A percentile compares a stretch with the other conserved stretches of the same genome.
Conservation (phyloP, 1,139 yeast species). For the Geotrichum aggregatum region DNA sequence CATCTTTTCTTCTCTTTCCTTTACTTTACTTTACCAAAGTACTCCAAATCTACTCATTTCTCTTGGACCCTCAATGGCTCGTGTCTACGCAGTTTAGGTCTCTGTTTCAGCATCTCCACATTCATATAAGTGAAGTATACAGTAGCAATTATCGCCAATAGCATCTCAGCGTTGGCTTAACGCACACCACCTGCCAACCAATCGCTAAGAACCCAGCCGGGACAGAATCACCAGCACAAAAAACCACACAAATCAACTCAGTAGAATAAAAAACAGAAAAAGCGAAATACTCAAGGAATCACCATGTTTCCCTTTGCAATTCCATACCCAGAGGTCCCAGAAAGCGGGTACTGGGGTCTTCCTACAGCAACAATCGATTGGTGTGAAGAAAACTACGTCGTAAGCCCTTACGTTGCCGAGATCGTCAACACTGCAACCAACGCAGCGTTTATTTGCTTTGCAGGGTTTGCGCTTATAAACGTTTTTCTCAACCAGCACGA, state of each 20-base stretch:
- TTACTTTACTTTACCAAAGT: not conserved
- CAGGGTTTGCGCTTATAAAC: slow-evolving; percentile 60
- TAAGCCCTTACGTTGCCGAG: slow-evolving; percentile 82
- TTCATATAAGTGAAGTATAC: too few species aligned
- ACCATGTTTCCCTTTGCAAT: slow-evolving; percentile 26
- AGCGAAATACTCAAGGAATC: too few species aligned
- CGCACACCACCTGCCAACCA: too few species aligned
- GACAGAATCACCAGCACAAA: too few species aligned
- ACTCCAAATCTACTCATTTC: not conserved
- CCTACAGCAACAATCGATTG: slow-evolving; percentile 75
- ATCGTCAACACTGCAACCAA: slow-evolving; percentile 79
- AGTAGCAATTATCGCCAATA: too few species aligned
- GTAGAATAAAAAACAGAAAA: too few species aligned
- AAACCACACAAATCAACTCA: too few species aligned
- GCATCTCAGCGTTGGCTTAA: too few species aligned
- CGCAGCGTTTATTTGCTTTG: slow-evolving; percentile 60
- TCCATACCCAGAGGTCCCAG: slow-evolving; percentile 34
- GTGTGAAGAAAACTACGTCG: slow-evolving; percentile 94
- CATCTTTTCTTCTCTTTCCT: not conserved
- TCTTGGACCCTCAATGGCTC: too few species aligned
- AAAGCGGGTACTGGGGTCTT: slow-evolving; percentile 35
- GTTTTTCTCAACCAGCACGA: slow-evolving; percentile 62
- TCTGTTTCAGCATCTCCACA: too few species aligned
- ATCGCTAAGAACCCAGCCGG: too few species aligned
- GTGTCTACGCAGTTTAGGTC: too few species aligned